Conservation (phyloP, 148 eudicot species). For the Chenopodium album region DNA sequence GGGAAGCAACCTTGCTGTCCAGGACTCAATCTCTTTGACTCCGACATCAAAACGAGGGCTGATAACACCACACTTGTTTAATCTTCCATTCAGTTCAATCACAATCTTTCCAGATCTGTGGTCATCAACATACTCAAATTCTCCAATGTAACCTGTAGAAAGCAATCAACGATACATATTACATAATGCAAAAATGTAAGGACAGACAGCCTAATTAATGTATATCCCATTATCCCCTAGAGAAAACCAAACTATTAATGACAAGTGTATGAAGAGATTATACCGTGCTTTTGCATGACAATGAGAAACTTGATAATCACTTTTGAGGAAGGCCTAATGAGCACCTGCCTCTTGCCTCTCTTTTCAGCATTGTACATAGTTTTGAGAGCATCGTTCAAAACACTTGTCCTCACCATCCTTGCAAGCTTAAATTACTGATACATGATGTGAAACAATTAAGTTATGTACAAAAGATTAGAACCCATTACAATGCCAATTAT, state of each 20-base stretch:
- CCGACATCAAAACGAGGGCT: conserved; percentile 67
- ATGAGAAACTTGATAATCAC: conserved; percentile 58
- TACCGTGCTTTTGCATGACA: conserved; percentile 69
- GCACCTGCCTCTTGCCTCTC: conserved; percentile 59
- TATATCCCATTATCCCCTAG: not conserved
- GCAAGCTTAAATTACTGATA: conserved; percentile 22
- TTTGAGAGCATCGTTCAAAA: conserved; percentile 61
- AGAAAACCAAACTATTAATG: not conserved
- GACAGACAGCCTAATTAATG: too few species aligned
- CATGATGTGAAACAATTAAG: not conserved
- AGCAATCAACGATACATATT: not conserved
- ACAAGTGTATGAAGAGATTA: not conserved
- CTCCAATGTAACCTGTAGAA: conserved; percentile 73
- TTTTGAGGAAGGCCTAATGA: conserved; percentile 65
- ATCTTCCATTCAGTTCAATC: conserved; percentile 78
- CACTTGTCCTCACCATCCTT: conserved; percentile 60
- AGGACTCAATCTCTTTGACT: conserved; percentile 60
- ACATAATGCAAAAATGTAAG: not conserved
- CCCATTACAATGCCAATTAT: not conserved
- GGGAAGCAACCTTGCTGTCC: conserved; percentile 69
- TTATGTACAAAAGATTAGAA: not conserved
- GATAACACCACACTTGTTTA: conserved; percentile 67
- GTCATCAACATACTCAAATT: conserved; percentile 88
- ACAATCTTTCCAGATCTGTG: conserved; percentile 91
- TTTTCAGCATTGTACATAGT: conserved; percentile 65